A percentile compares a stretch with the other conserved stretches of the same genome.
Conservation (phyloP, 2,329 filamentous ascomycete species). For the Cercospora zeae-maydis region DNA sequence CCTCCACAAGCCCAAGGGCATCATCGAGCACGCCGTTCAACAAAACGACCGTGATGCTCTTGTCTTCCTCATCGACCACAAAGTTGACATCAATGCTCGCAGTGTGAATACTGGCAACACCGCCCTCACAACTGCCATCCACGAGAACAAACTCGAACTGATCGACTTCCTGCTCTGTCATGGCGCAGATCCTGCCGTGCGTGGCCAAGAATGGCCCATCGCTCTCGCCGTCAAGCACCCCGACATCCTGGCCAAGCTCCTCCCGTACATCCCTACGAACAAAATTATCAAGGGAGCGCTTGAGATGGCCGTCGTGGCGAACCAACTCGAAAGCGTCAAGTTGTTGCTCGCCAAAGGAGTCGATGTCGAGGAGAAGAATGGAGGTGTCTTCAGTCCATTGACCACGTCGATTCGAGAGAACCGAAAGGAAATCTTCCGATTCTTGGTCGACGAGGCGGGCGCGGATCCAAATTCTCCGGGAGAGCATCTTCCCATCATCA, state of each 20-base stretch:
- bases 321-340: slow-evolving; percentile 65
- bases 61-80: slow-evolving; percentile 58
- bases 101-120: slow-evolving; percentile 55
- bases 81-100: slow-evolving; percentile 59
- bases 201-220: slow-evolving; percentile 67
- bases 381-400: slow-evolving; percentile 67
- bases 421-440: slow-evolving; percentile 58
- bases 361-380: slow-evolving; percentile 67
- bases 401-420: slow-evolving; percentile 65
- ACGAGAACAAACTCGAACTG: slow-evolving; percentile 56
- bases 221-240: slow-evolving; percentile 65
- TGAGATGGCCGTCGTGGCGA: slow-evolving; percentile 64
- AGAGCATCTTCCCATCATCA: slow-evolving; percentile 68
- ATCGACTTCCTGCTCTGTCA: slow-evolving; percentile 57
- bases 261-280: slow-evolving; percentile 56
- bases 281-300: slow-evolving; percentile 63
- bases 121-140: slow-evolving; percentile 63
- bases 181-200: slow-evolving; percentile 60
- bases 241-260: slow-evolving; percentile 56
- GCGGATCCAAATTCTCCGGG: slow-evolving; percentile 65
- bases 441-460: slow-evolving; percentile 55
- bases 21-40: slow-evolving; percentile 61
- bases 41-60: slow-evolving; percentile 60
- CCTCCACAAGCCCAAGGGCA: slow-evolving; percentile 59
- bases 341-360: slow-evolving; percentile 62